Evolutionary conservation across 2,329 filamentous ascomycete genomes (phyloP).

Genomic region (Fonsecaea multimorphosa): DNA sequence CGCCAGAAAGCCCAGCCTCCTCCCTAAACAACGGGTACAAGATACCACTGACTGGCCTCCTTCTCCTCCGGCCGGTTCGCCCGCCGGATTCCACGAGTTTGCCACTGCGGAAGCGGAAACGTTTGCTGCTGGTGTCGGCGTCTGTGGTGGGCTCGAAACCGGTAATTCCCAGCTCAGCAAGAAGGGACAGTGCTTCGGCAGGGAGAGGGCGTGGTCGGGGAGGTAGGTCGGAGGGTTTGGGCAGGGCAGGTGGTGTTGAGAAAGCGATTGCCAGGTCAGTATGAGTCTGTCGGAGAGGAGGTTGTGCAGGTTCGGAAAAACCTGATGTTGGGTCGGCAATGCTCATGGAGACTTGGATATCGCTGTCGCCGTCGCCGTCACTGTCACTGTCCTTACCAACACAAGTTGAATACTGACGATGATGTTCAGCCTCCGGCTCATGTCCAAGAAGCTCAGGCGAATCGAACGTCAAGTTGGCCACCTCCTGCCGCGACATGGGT

Average conservation of each 20-base stretch:
- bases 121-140: background rate
- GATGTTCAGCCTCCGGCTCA: background rate
- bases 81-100: background rate
- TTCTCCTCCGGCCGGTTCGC: background rate
- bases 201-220: conserved; percentile 17
- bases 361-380: background rate
- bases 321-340: background rate
- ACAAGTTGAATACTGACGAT: background rate
- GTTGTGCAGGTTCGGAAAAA: background rate
- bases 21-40: conserved; percentile 29
- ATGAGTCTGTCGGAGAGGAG: background rate
- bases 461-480: conserved; percentile 8
- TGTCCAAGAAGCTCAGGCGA: conserved; percentile 16
- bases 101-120: background rate
- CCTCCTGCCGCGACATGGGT: conserved; percentile 3
- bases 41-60: background rate
- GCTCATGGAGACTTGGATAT: background rate
- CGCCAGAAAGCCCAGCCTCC: conserved; percentile 27
- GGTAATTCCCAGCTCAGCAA: conserved; percentile 10
- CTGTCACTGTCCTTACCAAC: background rate
- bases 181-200: conserved; percentile 14
- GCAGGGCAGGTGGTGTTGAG: conserved; percentile 16
- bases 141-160: background rate
- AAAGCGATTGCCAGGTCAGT: conserved; percentile 6
- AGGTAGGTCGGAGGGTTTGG: conserved; percentile 1